Evolutionary conservation across 108 stramenopile species (phyloP).

Genomic region (Aurantiochytrium sp.): DNA sequence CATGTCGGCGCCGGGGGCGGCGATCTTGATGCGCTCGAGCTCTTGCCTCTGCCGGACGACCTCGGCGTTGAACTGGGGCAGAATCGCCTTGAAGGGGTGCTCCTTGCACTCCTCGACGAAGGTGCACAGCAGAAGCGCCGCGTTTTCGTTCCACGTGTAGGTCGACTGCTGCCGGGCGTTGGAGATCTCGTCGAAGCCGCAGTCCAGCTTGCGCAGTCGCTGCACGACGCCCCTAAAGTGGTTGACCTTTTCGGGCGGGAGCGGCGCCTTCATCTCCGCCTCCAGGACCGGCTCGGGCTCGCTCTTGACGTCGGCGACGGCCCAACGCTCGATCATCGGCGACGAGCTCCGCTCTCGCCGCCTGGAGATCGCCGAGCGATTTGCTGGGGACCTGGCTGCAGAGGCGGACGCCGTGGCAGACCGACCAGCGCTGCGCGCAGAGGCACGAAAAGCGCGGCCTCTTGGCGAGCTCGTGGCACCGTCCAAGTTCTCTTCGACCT

Average conservation of each 20-base stretch:
- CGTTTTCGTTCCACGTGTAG: conserved; percentile 14
- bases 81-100: background rate
- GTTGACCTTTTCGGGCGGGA: background rate
- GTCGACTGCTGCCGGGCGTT: background rate
- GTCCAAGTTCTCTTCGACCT: too few relatives aligned
- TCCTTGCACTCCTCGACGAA: background rate
- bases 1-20: background rate
- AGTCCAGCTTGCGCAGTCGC: background rate
- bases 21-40: background rate
- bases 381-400: too few relatives aligned
- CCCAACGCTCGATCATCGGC: too few relatives aligned
- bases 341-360: too few relatives aligned
- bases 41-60: background rate
- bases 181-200: background rate
- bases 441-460: too few relatives aligned
- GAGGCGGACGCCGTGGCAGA: too few relatives aligned
- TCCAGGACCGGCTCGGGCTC: too few relatives aligned
- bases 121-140: background rate
- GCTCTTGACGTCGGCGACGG: too few relatives aligned
- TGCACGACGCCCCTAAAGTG: background rate
- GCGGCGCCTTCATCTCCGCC: background rate
- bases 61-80: background rate
- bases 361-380: too few relatives aligned
- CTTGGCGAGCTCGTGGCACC: too few relatives aligned
- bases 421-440: too few relatives aligned